A percentile compares a stretch with the other conserved stretches of the same genome.
phyloP scores from a whole-genome alignment of 108 stramenopile genomes.

The Phaeodactylum tricornutum region DNA sequence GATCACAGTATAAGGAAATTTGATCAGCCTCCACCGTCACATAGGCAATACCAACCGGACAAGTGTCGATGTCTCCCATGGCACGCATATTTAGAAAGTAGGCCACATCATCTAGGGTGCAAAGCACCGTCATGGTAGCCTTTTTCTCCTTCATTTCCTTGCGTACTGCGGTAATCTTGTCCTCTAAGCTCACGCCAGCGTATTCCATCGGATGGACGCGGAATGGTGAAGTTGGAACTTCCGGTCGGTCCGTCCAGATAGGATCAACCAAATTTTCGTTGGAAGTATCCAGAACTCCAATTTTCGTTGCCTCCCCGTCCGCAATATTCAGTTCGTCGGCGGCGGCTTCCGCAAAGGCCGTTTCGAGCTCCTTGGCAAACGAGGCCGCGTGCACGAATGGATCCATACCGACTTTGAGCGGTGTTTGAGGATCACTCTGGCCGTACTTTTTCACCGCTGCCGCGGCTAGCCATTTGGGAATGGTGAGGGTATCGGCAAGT shows the following conservation, averaged over 20 bases:
- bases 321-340: slow-evolving; percentile 17
- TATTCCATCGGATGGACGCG: slow-evolving; percentile 85
- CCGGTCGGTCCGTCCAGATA: slow-evolving; percentile 83
- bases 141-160: slow-evolving; percentile 53
- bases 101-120: slow-evolving; percentile 91
- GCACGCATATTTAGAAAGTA: slow-evolving; percentile 92
- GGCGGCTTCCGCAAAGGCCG: slow-evolving; percentile 48
- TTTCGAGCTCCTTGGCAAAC: slow-evolving; percentile 61
- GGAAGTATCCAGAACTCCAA: slow-evolving; percentile 50
- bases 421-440: neutral
- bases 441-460: slow-evolving; percentile 26
- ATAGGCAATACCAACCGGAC: slow-evolving; percentile 89
- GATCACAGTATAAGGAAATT: slow-evolving; percentile 65
- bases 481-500: slow-evolving; percentile 52
- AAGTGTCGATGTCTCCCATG: slow-evolving; percentile 78
- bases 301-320: slow-evolving; percentile 15
- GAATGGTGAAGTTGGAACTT: slow-evolving; percentile 63
- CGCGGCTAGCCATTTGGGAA: slow-evolving; percentile 50
- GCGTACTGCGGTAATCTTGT: slow-evolving; percentile 73
- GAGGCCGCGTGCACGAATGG: slow-evolving; percentile 66
- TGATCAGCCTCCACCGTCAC: slow-evolving; percentile 66
- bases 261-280: slow-evolving; percentile 79
- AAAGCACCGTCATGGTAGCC: slow-evolving; percentile 79
- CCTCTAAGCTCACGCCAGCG: slow-evolving; percentile 69
- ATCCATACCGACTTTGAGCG: slow-evolving; percentile 66